These are phyloP conservation scores for Sabuloglossum arenarium DNA, from an alignment of 495 filamentous ascomycete species.

Conservation along the genomic window DNA sequence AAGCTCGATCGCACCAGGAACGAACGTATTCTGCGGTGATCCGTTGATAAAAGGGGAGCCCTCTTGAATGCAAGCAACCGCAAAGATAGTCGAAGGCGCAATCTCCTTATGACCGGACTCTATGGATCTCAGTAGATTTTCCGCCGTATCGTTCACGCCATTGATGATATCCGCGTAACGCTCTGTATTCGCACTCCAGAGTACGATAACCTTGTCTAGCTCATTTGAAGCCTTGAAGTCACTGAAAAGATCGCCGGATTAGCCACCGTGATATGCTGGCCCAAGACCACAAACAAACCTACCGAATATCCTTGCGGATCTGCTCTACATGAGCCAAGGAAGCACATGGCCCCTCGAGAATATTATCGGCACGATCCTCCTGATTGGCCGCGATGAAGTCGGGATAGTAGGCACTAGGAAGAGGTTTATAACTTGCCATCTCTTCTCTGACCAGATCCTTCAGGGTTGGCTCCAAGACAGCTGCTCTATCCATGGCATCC, in stretches of 20 bases:
- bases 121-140: slow-evolving; percentile 78
- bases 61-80: slow-evolving; percentile 83
- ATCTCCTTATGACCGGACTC: slow-evolving; percentile 72
- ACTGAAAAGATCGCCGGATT: slow-evolving; percentile 23
- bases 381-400: slow-evolving; percentile 99
- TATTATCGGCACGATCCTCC: slow-evolving; percentile 87
- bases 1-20: slow-evolving; percentile 75
- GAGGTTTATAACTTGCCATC: slow-evolving; percentile 72
- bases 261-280: slow-evolving; percentile 4
- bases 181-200: slow-evolving; percentile 98
- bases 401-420: slow-evolving; percentile 94
- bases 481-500: slow-evolving; percentile 85
- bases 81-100: slow-evolving; percentile 85
- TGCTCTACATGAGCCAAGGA: slow-evolving; percentile 74
- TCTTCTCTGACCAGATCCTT: slow-evolving; percentile 81
- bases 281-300: slow-evolving; percentile 13
- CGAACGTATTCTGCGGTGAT: slow-evolving; percentile 97
- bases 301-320: slow-evolving; percentile 89
- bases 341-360: slow-evolving; percentile 67
- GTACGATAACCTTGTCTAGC: slow-evolving; percentile 91
- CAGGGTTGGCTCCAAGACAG: slow-evolving; percentile 80
- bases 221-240: slow-evolving; percentile 75
- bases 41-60: slow-evolving; percentile 94
- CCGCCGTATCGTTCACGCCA: slow-evolving; percentile 91
- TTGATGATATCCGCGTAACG: slow-evolving; percentile 73